Base-by-base conservation (phyloP, 495 filamentous ascomycete genomes). In the Hyaloscypha hepaticicola region DNA sequence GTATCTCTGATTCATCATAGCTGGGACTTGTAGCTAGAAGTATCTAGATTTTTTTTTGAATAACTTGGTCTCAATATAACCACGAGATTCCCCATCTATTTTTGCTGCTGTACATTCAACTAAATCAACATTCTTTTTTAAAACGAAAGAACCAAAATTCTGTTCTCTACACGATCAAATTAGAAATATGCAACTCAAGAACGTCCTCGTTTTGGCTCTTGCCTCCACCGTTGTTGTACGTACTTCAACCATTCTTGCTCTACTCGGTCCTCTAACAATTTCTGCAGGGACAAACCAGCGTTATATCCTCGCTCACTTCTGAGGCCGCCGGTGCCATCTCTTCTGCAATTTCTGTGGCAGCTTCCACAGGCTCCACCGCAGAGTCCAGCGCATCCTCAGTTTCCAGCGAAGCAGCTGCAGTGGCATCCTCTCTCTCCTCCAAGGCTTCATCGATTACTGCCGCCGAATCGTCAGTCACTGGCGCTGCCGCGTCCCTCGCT, bases 131-230 rank as follows among this genome's bases (percentile, higher is more conserved):
- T 38, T 16, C 16, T 9, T 48, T 28, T 34, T 4, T 11, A 29
- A 12, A 29, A 33, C 45, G 14, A 33, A 62, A 63, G 57, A 55
- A 61, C 61, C 66, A 31, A 53, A 56, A 24, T 33, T 26, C 60
- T 6, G 41, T 41, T 41, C 14, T 41, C 9, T 41, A 41, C 19
- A 8, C 14, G 19, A 41, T 5, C 14, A 41, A 11, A 14, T 16
- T 14, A 5, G 38, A 64, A 68, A 61, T 62, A 78, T 78, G 76
- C 75, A 75, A 69, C 70, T 75, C 67, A 62, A 65, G 59, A 73
- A 73, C 64, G n/a, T 55, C 62, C 12, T 76, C 63, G 59, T 70
- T 58, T 41, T 75, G 55, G 65, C 73, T 68, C 70, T 77, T 59
- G 61, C 72, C 65, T 66, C 68, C 55, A 45, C 56, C 26, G 61